Base-by-base conservation (phyloP, 208 protist genomes). In the Trypanosoma theileri region DNA sequence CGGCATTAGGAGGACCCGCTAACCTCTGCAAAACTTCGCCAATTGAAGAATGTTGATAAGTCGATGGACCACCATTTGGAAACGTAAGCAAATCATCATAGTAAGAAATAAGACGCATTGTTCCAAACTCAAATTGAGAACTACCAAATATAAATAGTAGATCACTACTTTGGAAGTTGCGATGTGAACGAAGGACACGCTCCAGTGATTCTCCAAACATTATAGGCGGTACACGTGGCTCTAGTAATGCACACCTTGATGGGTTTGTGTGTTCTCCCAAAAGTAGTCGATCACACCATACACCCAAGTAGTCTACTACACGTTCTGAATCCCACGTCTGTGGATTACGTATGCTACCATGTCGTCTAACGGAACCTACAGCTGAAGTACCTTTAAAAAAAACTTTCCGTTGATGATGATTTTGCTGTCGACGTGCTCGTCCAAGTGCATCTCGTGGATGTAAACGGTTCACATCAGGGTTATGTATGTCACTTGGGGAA, bases 211-310 rank as follows among this genome's bases (percentile, higher is more conserved):
- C 87, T 9, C 80, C 84, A 19, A 79, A 16, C 53, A 89, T 71
- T 22, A 65, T 61, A 59, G 52, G 46, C 4, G 89, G 83, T 14
- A 87, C 86, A 28, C 66, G 76, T 40, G 90, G 87, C 48, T 79
- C 75, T 11, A 96, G 76, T 40, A 96, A 42, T n/a, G 90, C 90
- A 21, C 59, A 79, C 1, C 90, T 83, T 14, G 44, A 60, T 8
- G 86, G 89, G 14, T 73, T 55, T 51, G 61, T 71, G 19, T 78
- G 73, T 26, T 85, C 82, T 3, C 90, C 90, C 19, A 96, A 71
- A 12, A 96, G 69, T 40, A 96, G 73, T 14, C 90, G 79, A 71
- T 96, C 90, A 69, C 87, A 93, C 90, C 90, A 96, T 19, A 83
- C 14, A 12, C 90, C 90, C 77, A 83, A 81, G 52, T 77, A 92